Conservation (phyloP, 176 grass and related monocot species). For the Tillandsia leiboldiana region DNA sequence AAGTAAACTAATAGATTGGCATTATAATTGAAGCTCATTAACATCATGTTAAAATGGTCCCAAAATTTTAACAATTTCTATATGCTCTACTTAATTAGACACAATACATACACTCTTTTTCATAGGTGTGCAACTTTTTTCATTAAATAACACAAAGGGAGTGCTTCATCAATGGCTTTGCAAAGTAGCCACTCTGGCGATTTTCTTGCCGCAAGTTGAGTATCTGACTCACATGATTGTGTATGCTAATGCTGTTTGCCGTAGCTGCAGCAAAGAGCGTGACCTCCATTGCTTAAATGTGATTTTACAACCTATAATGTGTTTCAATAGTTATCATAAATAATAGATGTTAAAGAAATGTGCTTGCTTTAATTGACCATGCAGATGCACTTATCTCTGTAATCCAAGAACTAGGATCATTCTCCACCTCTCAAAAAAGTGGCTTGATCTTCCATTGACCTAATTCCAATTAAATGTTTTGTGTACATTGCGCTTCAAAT, state of each 20-base stretch:
- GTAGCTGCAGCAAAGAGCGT: not conserved
- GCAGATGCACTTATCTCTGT: too few species aligned
- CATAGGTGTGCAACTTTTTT: not conserved
- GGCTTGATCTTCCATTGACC: too few species aligned
- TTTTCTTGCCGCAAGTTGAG: not conserved
- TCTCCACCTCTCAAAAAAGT: too few species aligned
- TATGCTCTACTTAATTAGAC: too few species aligned
- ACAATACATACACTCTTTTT: too few species aligned
- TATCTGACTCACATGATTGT: not conserved
- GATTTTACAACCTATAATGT: not conserved
- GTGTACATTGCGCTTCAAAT: too few species aligned
- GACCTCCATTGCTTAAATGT: not conserved
- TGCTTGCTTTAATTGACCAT: not conserved
- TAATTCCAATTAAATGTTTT: too few species aligned
- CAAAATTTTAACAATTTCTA: not conserved
- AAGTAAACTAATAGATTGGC: too few species aligned
- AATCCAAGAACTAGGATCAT: too few species aligned
- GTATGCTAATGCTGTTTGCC: not conserved
- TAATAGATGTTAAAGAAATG: not conserved
- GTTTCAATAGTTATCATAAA: not conserved
- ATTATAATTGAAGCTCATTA: too few species aligned
- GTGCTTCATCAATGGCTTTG: not conserved
- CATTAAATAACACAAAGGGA: not conserved
- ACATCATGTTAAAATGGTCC: too few species aligned
- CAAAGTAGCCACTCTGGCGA: not conserved